phyloP scores from a whole-genome alignment of 2,329 filamentous ascomycete species.

The Trichoderma pleuroti region DNA sequence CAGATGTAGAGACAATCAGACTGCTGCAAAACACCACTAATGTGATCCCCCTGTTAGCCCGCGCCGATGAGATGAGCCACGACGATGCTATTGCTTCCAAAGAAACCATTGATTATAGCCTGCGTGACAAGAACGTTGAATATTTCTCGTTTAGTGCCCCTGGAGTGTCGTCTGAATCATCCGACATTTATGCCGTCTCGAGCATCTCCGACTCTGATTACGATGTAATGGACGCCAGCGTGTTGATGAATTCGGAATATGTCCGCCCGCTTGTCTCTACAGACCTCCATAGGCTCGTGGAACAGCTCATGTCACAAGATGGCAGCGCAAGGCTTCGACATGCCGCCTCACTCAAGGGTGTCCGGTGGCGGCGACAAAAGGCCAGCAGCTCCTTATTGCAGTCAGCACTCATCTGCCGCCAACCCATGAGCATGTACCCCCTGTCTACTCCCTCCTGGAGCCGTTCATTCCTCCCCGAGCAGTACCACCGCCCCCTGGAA shows the following conservation, averaged over 20 bases:
- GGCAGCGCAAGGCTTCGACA: constrained; percentile 80
- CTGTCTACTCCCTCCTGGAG: neutral
- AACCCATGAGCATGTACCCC: neutral
- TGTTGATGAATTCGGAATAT: constrained; percentile 91
- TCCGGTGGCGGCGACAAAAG: constrained; percentile 61
- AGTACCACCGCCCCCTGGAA: constrained; percentile 33
- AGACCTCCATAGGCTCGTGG: constrained; percentile 68
- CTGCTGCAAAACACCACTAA: constrained; percentile 72
- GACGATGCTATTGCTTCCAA: constrained; percentile 59
- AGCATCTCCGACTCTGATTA: constrained; percentile 67
- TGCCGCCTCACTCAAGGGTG: constrained; percentile 74
- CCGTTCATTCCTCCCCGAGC: constrained; percentile 22
- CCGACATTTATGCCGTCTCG: constrained; percentile 70
- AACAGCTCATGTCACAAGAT: constrained; percentile 71
- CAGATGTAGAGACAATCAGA: constrained; percentile 68
- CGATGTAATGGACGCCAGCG: constrained; percentile 86
- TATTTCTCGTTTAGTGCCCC: constrained; percentile 59
- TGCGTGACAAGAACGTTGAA: constrained; percentile 56
- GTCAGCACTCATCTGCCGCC: constrained; percentile 21
- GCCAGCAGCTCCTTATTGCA: constrained; percentile 18
- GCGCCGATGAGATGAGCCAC: constrained; percentile 64
- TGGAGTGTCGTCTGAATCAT: constrained; percentile 35
- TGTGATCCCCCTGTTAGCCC: constrained; percentile 77
- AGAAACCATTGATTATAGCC: constrained; percentile 51
- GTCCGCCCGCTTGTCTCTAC: constrained; percentile 74